A percentile compares a stretch with the other conserved stretches of the same genome.
Conservation (phyloP, 345 rosid species). For the Anacardium occidentale region DNA sequence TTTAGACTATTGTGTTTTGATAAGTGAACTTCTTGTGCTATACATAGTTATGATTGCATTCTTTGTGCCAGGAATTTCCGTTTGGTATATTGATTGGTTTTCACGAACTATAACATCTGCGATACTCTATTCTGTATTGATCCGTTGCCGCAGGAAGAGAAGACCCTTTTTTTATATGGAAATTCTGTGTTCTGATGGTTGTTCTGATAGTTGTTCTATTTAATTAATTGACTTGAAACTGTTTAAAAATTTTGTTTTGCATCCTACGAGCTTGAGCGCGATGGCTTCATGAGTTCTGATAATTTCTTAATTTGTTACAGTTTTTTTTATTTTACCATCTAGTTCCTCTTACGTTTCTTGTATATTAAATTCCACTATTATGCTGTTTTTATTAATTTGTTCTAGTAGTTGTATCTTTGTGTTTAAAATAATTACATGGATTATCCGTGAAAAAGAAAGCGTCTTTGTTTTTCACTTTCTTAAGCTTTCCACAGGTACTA, state of each 20-base stretch:
- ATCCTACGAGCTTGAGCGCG: background rate
- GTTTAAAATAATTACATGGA: background rate
- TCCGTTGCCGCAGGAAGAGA: background rate
- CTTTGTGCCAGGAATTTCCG: background rate
- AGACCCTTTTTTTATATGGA: background rate
- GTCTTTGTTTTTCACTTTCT: background rate
- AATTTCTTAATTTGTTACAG: background rate
- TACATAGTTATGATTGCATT: background rate
- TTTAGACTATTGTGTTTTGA: background rate
- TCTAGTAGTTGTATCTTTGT: background rate
- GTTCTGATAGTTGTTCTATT: background rate
- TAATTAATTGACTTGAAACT: background rate
- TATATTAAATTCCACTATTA: background rate
- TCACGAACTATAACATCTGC: background rate
- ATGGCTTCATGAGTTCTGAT: background rate
- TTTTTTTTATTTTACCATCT: background rate
- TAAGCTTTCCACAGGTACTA: constrained; percentile 48
- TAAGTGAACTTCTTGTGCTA: background rate
- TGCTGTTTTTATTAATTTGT: background rate
- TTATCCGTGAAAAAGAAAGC: background rate
- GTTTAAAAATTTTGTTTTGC: background rate
- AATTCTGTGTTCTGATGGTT: background rate
- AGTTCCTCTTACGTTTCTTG: background rate
- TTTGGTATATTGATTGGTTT: background rate
- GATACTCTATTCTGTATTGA: background rate